Evolutionary conservation across 1,284 basidiomycete species (phyloP), one percentile per base, ranked within the genome.

Genomic region (Rhodotorula sp.): DNA sequence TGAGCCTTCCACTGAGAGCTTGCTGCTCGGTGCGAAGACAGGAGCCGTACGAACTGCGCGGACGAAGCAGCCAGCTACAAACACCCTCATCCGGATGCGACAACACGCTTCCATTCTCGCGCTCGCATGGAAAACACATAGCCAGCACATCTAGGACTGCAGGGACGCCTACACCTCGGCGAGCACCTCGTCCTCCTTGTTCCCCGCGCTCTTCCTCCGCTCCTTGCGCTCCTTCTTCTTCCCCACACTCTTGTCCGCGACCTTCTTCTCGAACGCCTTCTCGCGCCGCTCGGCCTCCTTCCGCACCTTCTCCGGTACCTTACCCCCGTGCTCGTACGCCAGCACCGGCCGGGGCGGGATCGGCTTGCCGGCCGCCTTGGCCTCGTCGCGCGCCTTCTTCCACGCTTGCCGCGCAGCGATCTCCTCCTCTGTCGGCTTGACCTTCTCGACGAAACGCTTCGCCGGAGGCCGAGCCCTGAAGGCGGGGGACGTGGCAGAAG

Each of bases 241-340:
- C 17, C 27, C 56, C 34, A 19, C 48, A 17, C n/a, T 39, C 44
- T 13, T 34, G 34, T 8, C 25, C 25, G 57, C 41, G 39, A 36
- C 44, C 54, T 68, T 50, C 50, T 46, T 13, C 57, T 37, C 57
- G n/a, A 39, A 53, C 55, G 39, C 48, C 57, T 66, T 63, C 15
- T 34, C 50, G 41, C 51, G 41, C 37, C n/a, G 29, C 56, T 32
- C 55, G 48, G 54, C 48, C 29, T 53, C 59, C 64, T 66, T 44
- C 60, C 36, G 27, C 46, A 32, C 51, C 56, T 53, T 46, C 4
- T 53, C 41, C 9, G 67, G 64, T 13, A 66, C 61, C 51, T 72
- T 69, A 10, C 71, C 67, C 44, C 67, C 71, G 32, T 66, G 56
- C 60, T 69, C 71, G 67, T 72, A 72, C 44, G 71, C 67, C 21